Evolutionary conservation across 805 yeast genomes (phyloP).

Genomic region (Wickerhamiella azymoides): DNA sequence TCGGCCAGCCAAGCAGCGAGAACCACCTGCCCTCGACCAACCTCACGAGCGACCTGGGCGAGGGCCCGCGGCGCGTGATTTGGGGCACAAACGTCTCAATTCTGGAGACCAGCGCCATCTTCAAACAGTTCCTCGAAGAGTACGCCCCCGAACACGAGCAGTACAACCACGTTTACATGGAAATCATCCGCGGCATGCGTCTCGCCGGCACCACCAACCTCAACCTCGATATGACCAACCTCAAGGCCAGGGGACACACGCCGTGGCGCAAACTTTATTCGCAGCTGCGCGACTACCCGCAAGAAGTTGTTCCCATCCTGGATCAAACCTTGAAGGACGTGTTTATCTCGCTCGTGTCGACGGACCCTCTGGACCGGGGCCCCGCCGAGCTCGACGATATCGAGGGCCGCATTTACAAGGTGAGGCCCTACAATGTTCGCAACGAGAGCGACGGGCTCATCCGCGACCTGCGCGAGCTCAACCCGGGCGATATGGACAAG

Average conservation of each 20-base stretch:
- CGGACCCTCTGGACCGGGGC: slow-evolving; percentile 19
- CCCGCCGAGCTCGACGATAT: slow-evolving; percentile 41
- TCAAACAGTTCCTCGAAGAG: slow-evolving; percentile 70
- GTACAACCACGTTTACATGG: slow-evolving; percentile 60
- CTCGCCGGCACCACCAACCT: slow-evolving; percentile 67
- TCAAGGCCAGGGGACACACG: slow-evolving; percentile 54
- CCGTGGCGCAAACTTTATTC: slow-evolving; percentile 50
- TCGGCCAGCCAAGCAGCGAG: slow-evolving; percentile 2
- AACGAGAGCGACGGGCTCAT: slow-evolving; percentile 38
- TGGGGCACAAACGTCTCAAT: slow-evolving; percentile 98
- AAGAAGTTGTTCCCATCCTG: slow-evolving; percentile 94
- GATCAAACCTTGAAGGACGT: slow-evolving; percentile 90
- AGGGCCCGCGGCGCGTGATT: slow-evolving; percentile 75
- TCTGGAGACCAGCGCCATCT: slow-evolving; percentile 67
- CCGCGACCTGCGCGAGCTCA: slow-evolving; percentile 67
- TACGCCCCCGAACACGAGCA: slow-evolving; percentile 66
- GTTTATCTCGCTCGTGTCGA: slow-evolving; percentile 38
- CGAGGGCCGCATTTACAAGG: slow-evolving; percentile 70
- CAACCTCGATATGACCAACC: slow-evolving; percentile 70
- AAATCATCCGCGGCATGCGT: slow-evolving; percentile 59
- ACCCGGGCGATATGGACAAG: slow-evolving; percentile 90
- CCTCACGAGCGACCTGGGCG: slow-evolving; percentile 16
- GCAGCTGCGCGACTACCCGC: slow-evolving; percentile 85
- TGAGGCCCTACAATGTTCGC: slow-evolving; percentile 49
- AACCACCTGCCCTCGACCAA: not conserved